Evolutionary conservation across 441 rosid species (phyloP).

Genomic region (Cnidoscolus chayamansa): DNA sequence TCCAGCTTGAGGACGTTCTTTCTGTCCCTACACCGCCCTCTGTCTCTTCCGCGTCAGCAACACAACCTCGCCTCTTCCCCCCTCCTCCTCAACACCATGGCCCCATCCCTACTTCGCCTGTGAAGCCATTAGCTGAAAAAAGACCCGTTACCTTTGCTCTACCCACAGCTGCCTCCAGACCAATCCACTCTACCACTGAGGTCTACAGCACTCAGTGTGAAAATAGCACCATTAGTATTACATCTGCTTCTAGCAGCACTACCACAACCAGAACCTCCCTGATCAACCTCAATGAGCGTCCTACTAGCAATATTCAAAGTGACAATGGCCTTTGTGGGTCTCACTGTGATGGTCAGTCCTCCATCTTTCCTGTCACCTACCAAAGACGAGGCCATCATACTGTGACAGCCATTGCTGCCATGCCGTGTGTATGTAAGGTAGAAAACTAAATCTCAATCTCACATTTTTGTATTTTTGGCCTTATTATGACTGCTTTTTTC

Average conservation of each 20-base stretch:
- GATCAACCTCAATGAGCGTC: slow-evolving; percentile 53
- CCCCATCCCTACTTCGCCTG: slow-evolving; percentile 36
- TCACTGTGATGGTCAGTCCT: slow-evolving; percentile 24
- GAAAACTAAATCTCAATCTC: neutral
- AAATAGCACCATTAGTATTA: slow-evolving; percentile 16
- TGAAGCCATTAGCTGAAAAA: slow-evolving; percentile 59
- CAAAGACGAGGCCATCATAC: slow-evolving; percentile 39
- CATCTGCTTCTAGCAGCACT: neutral
- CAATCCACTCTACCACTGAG: slow-evolving; percentile 18
- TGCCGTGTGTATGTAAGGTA: slow-evolving; percentile 27
- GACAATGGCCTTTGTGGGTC: slow-evolving; percentile 18
- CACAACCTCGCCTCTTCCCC: slow-evolving; percentile 20
- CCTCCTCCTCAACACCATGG: slow-evolving; percentile 15
- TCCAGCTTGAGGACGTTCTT: slow-evolving; percentile 34
- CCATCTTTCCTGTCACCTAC: slow-evolving; percentile 34
- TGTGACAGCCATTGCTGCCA: slow-evolving; percentile 13
- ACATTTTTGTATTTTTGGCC: neutral
- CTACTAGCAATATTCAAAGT: slow-evolving; percentile 26
- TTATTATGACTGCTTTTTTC: slow-evolving; percentile 3
- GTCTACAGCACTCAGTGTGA: slow-evolving; percentile 17
- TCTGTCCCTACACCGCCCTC: slow-evolving; percentile 45
- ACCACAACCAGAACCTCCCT: slow-evolving; percentile 14
- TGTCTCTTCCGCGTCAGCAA: slow-evolving; percentile 32
- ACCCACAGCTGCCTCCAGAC: slow-evolving; percentile 23
- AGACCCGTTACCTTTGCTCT: slow-evolving; percentile 27